phyloP scores from a whole-genome alignment of 202 grass and related monocot genomes.

The Brachypodium distachyon region DNA sequence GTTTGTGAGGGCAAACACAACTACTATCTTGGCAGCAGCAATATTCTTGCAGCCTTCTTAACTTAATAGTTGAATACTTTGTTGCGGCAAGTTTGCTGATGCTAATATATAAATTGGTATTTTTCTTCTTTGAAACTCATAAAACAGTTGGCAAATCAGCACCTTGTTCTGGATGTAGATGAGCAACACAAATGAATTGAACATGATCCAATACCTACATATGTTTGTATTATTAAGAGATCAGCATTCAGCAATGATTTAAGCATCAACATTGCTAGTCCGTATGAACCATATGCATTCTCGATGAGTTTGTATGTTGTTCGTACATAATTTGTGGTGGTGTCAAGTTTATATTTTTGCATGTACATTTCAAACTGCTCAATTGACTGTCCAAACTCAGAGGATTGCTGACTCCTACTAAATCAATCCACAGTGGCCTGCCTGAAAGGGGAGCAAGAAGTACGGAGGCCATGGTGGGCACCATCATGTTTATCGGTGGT shows the following conservation, averaged over 20 bases:
- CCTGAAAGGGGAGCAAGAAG: constrained; percentile 89
- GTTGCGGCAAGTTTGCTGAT: background rate
- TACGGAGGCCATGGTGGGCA: constrained; percentile 91
- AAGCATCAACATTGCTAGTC: too few species aligned
- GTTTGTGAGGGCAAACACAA: background rate
- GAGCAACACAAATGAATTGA: background rate
- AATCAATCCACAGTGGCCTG: constrained; percentile 60
- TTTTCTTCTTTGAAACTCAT: background rate
- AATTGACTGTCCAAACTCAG: background rate
- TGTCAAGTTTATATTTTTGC: background rate
- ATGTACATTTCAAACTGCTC: background rate
- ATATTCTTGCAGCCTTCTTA: background rate
- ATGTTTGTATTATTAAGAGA: background rate
- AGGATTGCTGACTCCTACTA: background rate
- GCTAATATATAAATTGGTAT: background rate
- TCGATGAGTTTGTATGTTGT: background rate
- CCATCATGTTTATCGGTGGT: constrained; percentile 79
- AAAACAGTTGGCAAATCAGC: background rate
- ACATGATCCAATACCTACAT: background rate
- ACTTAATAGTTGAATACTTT: background rate
- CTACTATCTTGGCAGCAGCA: background rate
- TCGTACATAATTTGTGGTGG: background rate
- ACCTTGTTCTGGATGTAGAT: constrained; percentile 4
- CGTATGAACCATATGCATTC: background rate
- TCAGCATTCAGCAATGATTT: too few species aligned